Evolutionary conservation across 768 basidiomycete genomes (phyloP).

Genomic region (Cyclocybe cylindracea): DNA sequence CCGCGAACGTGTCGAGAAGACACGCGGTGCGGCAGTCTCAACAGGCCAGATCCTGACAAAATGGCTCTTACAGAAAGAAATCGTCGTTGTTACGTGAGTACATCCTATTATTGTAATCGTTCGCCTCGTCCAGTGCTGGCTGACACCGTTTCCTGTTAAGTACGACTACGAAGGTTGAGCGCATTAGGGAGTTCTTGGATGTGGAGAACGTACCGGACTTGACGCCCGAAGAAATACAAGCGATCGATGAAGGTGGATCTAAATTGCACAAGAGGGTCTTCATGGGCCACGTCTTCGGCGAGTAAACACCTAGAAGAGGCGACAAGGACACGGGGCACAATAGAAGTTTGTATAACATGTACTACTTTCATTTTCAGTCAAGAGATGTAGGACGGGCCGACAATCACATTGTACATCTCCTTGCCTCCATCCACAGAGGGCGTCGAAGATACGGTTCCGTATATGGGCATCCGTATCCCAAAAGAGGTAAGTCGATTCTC

Average conservation of each 20-base stretch:
- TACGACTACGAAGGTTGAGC: slow-evolving; percentile 47
- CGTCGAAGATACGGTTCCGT: too few species aligned
- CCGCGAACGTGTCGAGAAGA: slow-evolving; percentile 48
- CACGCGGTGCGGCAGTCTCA: slow-evolving; percentile 42
- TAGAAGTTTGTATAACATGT: too few species aligned
- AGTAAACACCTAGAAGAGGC: slow-evolving; percentile 12
- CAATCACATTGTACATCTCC: too few species aligned
- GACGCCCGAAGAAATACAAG: slow-evolving; percentile 56
- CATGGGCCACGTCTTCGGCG: slow-evolving; percentile 40
- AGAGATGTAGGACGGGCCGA: too few species aligned
- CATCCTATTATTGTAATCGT: background rate
- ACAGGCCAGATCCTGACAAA: slow-evolving; percentile 66
- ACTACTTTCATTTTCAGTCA: too few species aligned
- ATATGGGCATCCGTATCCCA: too few species aligned
- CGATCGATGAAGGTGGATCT: slow-evolving; percentile 58
- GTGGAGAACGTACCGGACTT: slow-evolving; percentile 48
- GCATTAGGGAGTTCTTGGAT: slow-evolving; percentile 46
- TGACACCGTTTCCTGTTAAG: slow-evolving; percentile 23
- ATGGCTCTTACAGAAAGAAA: slow-evolving; percentile 66
- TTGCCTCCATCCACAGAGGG: too few species aligned
- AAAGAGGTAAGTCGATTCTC: too few species aligned
- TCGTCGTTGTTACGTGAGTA: slow-evolving; percentile 65
- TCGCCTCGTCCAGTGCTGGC: background rate
- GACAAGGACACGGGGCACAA: too few species aligned
- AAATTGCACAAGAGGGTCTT: slow-evolving; percentile 45